Evolutionary conservation across 768 basidiomycete genomes (phyloP).

Genomic region (Cystobasidiopsis lactophilus): DNA sequence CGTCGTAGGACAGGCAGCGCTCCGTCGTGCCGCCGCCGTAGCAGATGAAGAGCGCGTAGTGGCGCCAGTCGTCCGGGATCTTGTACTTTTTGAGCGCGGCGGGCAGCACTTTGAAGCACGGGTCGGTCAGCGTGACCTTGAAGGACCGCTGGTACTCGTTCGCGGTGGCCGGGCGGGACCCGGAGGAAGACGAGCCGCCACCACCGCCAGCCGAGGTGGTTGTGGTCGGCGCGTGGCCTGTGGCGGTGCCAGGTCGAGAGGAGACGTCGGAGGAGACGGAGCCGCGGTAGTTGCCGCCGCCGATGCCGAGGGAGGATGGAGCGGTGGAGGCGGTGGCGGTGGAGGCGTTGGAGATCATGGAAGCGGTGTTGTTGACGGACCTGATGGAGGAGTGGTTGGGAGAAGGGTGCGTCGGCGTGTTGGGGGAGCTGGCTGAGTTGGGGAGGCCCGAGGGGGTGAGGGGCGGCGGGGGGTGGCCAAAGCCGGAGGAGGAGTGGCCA

Average conservation of each 20-base stretch:
- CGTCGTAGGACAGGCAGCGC: slow-evolving; percentile 88
- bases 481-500: too few relatives aligned
- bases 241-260: background rate
- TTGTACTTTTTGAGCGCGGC: slow-evolving; percentile 97
- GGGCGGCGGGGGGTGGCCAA: background rate
- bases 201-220: background rate
- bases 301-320: background rate
- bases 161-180: background rate
- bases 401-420: background rate
- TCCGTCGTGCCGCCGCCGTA: slow-evolving; percentile 59
- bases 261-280: too few relatives aligned
- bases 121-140: slow-evolving; percentile 92
- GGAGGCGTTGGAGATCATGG: too few relatives aligned
- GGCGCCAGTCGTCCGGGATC: slow-evolving; percentile 97
- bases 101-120: slow-evolving; percentile 93
- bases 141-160: slow-evolving; percentile 64
- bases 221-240: background rate
- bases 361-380: too few relatives aligned
- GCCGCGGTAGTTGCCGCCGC: background rate
- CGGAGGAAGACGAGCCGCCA: background rate
- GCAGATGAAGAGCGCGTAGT: slow-evolving; percentile 98
- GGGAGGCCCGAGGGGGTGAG: background rate
- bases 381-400: background rate
- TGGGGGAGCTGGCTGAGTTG: background rate
- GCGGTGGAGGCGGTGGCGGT: too few relatives aligned